phyloP scores from a whole-genome alignment of 768 basidiomycete species.

The Rhodocollybia butyracea region DNA sequence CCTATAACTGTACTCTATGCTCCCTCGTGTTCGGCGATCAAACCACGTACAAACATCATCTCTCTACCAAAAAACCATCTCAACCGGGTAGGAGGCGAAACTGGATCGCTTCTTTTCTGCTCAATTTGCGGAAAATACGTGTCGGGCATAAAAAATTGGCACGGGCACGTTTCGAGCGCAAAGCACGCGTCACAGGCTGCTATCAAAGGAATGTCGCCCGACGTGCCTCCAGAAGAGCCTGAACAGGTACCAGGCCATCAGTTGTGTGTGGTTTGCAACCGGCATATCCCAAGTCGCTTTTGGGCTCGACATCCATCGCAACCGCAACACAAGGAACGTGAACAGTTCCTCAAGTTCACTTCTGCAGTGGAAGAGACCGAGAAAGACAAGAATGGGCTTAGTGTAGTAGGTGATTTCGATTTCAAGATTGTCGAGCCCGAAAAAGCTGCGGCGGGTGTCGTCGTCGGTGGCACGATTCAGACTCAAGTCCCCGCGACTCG shows the following conservation, averaged over 20 bases:
- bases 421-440: constrained; percentile 29
- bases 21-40: constrained; percentile 13
- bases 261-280: constrained; percentile 22
- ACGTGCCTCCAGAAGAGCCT: constrained; percentile 16
- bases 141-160: constrained; percentile 14
- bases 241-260: constrained; percentile 9
- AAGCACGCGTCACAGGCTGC: constrained; percentile 11
- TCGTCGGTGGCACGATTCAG: constrained; percentile 1
- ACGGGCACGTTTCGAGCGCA: constrained; percentile 13
- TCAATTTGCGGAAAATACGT: constrained; percentile 8
- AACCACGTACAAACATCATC: constrained; percentile 10
- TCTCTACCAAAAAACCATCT: constrained; percentile 15
- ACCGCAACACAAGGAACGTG: constrained; percentile 19
- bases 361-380: constrained; percentile 29
- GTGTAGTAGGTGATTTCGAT: constrained; percentile 28
- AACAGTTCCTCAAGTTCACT: constrained; percentile 20
- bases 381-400: constrained; percentile 30
- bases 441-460: constrained; percentile 7
- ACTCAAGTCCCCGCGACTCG: background rate
- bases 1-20: constrained; percentile 18
- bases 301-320: constrained; percentile 13
- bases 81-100: background rate
- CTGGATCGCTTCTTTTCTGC: constrained; percentile 7
- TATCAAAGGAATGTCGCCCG: constrained; percentile 9
- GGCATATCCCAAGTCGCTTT: constrained; percentile 11